Evolutionary conservation across 108 stramenopile species (phyloP).

Genomic region (Schizochytrium sp.): DNA sequence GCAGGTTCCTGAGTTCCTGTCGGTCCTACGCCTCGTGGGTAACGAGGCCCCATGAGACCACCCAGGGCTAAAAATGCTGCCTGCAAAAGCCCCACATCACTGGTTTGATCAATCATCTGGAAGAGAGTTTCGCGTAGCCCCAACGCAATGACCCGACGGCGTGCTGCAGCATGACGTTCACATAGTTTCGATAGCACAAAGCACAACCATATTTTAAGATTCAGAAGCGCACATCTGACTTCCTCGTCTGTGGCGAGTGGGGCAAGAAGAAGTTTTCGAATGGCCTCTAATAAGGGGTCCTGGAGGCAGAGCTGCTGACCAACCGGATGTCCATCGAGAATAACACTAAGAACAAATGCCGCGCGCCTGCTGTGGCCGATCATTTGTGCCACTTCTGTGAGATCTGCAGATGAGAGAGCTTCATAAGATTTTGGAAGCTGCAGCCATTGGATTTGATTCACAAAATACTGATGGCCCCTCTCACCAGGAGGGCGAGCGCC

Average conservation of each 20-base stretch:
- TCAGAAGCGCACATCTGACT: neutral
- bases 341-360: conserved; percentile 47
- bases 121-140: conserved; percentile 3
- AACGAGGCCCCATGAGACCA: conserved; percentile 39
- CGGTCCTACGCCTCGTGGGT: neutral
- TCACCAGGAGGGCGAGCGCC: conserved; percentile 2
- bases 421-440: conserved; percentile 17
- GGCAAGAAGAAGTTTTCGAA: neutral
- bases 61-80: conserved; percentile 36
- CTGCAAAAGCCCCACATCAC: conserved; percentile 10
- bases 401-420: neutral
- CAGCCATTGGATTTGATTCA: conserved; percentile 14
- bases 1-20: conserved; percentile 13
- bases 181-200: conserved; percentile 41
- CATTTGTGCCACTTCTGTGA: neutral
- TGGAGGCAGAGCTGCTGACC: conserved; percentile 52
- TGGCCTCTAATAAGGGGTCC: neutral
- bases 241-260: neutral
- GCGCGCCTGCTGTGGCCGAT: conserved; percentile 49
- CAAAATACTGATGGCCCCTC: conserved; percentile 21
- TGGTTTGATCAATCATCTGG: neutral
- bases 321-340: conserved; percentile 17
- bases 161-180: conserved; percentile 8
- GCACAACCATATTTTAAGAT: conserved; percentile 35
- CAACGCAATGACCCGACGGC: neutral